Evolutionary conservation across 2,329 filamentous ascomycete genomes (phyloP), one percentile per base, ranked within the genome.

Genomic region (Diaporthe citriasiana): DNA sequence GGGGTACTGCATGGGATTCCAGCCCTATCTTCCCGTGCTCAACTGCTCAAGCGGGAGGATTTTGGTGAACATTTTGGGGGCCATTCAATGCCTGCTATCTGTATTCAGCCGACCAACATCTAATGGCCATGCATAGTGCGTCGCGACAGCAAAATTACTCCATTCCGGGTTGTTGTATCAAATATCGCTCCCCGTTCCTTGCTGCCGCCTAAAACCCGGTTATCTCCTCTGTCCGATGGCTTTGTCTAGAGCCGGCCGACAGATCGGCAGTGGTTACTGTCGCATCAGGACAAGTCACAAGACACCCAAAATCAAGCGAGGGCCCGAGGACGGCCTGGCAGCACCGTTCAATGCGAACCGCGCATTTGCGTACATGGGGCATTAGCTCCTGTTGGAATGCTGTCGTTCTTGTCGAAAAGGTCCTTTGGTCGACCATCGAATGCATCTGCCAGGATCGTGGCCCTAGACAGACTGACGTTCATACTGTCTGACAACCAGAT

Each of bases 11-110:
- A 42, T 71, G 69, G 69, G 25, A 71, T 45, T 60, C 69, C 69
- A 71, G 69, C 69, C 69, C 69, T 71, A 71, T 50, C 56, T 42
- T 71, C 69, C 56, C 55, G 42, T 71, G 50, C 69, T 63, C 69
- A 50, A 51, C 17, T 51, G 45, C 55, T 19, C 42, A 63, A 60
- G 45, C 69, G 56, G 69, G 25, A 40, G 56, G 35, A 71, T 63
- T 53, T 19, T 53, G 45, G 55, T 71, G 56, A 38, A 71, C 40
- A 50, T 42, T 71, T 71, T 71, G 69, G 69, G 55, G 69, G 56
- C 69, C 57, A n/a, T 12, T 42, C 56, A 19, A 51, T 17, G 27
- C 30, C 42, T 53, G 30, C 38, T 63, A 25, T 30, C 53, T 51
- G 27, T 0, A 33, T 30, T 25, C 56, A 53, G 25, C 33, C 42